Evolutionary conservation across 2,329 filamentous ascomycete genomes (phyloP).

Genomic region (Calonectria ilicicola): DNA sequence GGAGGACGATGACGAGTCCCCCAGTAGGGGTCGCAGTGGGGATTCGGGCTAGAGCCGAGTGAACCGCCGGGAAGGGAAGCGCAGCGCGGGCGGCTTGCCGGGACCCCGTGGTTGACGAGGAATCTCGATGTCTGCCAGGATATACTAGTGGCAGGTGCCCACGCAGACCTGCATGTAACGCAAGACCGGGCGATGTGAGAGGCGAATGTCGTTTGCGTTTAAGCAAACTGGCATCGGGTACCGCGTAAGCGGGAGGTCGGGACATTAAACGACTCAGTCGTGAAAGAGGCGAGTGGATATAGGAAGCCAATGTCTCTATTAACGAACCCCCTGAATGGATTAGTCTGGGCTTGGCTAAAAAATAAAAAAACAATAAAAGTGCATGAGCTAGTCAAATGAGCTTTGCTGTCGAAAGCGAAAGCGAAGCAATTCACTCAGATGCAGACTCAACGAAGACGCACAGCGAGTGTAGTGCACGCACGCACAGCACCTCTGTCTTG

Average conservation of each 20-base stretch:
- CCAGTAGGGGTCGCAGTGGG: conserved; percentile 47
- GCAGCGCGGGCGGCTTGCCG: conserved; percentile 36
- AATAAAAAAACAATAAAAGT: neutral
- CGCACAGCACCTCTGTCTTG: neutral
- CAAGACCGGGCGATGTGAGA: conserved; percentile 33
- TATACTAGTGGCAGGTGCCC: conserved; percentile 23
- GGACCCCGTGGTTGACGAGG: conserved; percentile 33
- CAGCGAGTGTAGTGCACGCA: too few species aligned
- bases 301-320: neutral
- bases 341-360: neutral
- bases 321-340: neutral
- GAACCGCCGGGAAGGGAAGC: conserved; percentile 50
- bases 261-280: neutral
- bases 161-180: conserved; percentile 35
- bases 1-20: conserved; percentile 48
- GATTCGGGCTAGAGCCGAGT: conserved; percentile 54
- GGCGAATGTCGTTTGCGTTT: conserved; percentile 24
- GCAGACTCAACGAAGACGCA: too few species aligned
- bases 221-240: conserved; percentile 19
- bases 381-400: neutral
- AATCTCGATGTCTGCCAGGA: conserved; percentile 44
- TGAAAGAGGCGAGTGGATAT: conserved; percentile 5
- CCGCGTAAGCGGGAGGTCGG: neutral
- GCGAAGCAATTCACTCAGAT: too few species aligned
- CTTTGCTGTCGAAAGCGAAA: neutral